These are phyloP conservation scores for Mycena maculata DNA, from an alignment of 768 basidiomycete genomes.

Conservation along the genomic window DNA sequence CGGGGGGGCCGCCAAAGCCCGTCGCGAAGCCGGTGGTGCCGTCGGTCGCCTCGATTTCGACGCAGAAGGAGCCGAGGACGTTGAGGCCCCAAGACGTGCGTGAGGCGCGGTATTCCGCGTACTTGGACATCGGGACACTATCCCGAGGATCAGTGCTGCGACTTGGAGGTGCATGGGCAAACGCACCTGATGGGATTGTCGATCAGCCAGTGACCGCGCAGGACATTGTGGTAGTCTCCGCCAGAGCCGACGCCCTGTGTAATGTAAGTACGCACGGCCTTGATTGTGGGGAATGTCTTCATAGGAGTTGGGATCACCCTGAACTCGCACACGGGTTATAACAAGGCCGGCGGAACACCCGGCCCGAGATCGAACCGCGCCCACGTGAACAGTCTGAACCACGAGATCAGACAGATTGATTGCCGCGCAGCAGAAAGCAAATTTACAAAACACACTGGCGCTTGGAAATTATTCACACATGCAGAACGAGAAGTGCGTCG, in stretches of 20 bases:
- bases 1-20: slow-evolving; percentile 46
- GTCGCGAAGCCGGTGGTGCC: slow-evolving; percentile 46
- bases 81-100: slow-evolving; percentile 44
- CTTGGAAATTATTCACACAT: too few species aligned
- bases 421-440: too few species aligned
- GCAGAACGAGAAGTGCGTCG: too few species aligned
- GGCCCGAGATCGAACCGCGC: too few species aligned
- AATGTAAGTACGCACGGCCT: slow-evolving; percentile 39
- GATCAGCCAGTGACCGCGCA: slow-evolving; percentile 44
- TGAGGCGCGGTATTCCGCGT: slow-evolving; percentile 43
- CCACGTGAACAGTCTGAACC: too few species aligned
- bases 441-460: too few species aligned
- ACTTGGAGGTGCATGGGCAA: background rate
- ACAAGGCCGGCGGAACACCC: too few species aligned
- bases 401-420: too few species aligned
- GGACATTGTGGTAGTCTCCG: slow-evolving; percentile 39
- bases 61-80: slow-evolving; percentile 45
- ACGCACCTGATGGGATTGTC: slow-evolving; percentile 39
- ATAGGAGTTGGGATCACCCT: slow-evolving; percentile 7
- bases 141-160: slow-evolving; percentile 11
- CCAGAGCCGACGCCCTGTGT: slow-evolving; percentile 37
- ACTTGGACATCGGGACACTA: slow-evolving; percentile 41
- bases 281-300: slow-evolving; percentile 40
- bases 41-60: slow-evolving; percentile 44
- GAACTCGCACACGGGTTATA: background rate